A percentile compares a stretch with the other conserved stretches of the same genome.
phyloP scores from a whole-genome alignment of 139 green algal genomes.

The Trebouxia sp. region DNA sequence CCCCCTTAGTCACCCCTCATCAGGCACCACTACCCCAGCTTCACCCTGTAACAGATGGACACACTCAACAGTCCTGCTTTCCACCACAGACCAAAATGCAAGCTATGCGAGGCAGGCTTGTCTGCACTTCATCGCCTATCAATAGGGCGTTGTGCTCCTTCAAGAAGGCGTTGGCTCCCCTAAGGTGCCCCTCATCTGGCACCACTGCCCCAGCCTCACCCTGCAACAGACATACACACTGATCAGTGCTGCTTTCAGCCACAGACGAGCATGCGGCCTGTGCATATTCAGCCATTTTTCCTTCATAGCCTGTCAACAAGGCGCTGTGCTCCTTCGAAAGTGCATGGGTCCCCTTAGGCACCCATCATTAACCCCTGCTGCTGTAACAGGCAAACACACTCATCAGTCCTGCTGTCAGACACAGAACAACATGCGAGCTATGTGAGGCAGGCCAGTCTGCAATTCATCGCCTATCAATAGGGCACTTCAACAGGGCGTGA shows the following conservation, averaged over 20 bases:
- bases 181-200: constrained; percentile 91
- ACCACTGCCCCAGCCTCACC: too few species aligned
- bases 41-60: constrained; percentile 80
- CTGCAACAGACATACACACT: too few species aligned
- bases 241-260: too few species aligned
- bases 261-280: constrained; percentile 15
- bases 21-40: constrained; percentile 89
- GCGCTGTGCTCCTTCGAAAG: constrained; percentile 88
- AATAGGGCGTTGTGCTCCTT: constrained; percentile 87
- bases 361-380: too few species aligned
- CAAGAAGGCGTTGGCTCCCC: constrained; percentile 70
- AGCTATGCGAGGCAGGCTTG: too few species aligned
- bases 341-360: constrained; percentile 79
- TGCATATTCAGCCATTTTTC: constrained; percentile 42
- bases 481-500: too few species aligned
- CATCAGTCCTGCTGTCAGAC: too few species aligned
- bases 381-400: too few species aligned
- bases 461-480: constrained; percentile 95
- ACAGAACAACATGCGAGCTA: too few species aligned
- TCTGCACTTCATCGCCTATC: constrained; percentile 91
- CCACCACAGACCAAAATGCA: too few species aligned
- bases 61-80: too few species aligned
- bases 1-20: constrained; percentile 83
- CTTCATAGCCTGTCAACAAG: constrained; percentile 95
- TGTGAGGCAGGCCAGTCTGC: too few species aligned